Evolutionary conservation across 1,284 basidiomycete species (phyloP).

Genomic region (Irpex lacteus): DNA sequence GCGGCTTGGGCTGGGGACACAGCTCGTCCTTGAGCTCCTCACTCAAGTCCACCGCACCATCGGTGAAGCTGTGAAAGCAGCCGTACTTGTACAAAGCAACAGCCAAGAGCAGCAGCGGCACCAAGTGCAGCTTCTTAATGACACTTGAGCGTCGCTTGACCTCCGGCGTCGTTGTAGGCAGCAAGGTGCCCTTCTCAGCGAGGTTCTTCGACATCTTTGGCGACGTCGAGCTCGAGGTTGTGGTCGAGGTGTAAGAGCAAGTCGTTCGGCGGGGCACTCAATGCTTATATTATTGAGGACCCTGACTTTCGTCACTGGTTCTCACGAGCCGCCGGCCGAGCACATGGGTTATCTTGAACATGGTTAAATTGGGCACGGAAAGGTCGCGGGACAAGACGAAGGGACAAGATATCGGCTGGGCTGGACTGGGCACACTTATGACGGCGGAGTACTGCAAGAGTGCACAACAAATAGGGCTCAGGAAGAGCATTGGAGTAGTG

Average conservation of each 20-base stretch:
- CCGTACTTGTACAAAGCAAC: not conserved
- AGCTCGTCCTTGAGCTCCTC: not conserved
- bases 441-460: no score
- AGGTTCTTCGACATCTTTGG: not conserved
- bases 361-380: not conserved
- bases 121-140: not conserved
- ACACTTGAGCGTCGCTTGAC: not conserved
- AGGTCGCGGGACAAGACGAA: not conserved
- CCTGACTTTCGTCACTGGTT: not conserved
- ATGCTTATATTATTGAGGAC: not conserved
- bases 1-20: slow-evolving; percentile 46
- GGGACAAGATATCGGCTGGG: not conserved
- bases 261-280: not conserved
- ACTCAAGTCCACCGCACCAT: not conserved
- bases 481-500: no score
- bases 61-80: not conserved
- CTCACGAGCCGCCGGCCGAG: not conserved
- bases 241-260: not conserved
- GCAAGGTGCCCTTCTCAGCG: not conserved
- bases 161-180: not conserved
- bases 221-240: slow-evolving; percentile 23
- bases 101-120: not conserved
- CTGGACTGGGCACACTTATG: no score
- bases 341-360: not conserved
- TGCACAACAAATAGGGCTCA: no score